These are phyloP conservation scores for Cochlearia excelsa DNA, from an alignment of 345 rosid species.

Conservation along the genomic window DNA sequence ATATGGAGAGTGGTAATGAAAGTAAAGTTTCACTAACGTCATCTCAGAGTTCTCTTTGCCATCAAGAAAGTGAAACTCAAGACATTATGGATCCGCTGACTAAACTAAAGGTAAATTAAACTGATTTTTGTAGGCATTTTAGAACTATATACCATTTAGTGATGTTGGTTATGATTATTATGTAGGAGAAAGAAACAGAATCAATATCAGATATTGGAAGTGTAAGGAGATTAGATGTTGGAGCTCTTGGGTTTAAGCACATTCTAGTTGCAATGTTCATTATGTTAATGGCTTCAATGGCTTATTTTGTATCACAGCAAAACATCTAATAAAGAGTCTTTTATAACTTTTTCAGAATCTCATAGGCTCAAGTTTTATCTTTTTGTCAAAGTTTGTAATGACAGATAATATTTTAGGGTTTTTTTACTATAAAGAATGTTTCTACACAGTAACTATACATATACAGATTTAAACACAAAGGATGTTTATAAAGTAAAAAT, in stretches of 20 bases:
- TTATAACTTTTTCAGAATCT: background rate
- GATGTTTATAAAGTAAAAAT: too few relatives aligned
- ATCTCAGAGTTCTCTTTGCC: background rate
- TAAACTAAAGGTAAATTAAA: conserved; percentile 26
- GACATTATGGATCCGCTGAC: conserved; percentile 27
- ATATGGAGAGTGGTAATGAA: conserved; percentile 27
- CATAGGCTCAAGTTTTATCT: conserved; percentile 22
- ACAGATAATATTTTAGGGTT: too few relatives aligned
- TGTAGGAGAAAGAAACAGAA: conserved; percentile 32
- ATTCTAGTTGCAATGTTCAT: conserved; percentile 39
- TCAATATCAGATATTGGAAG: conserved; percentile 30
- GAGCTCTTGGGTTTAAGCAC: conserved; percentile 50
- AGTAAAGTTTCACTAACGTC: conserved; percentile 20
- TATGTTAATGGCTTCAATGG: conserved; percentile 32
- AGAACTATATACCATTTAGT: conserved; percentile 11
- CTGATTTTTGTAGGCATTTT: background rate
- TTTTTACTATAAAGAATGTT: too few relatives aligned
- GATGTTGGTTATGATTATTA: conserved; percentile 25
- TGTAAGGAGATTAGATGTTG: conserved; percentile 58
- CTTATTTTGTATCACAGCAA: conserved; percentile 36
- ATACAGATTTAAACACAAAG: too few relatives aligned
- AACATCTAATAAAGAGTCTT: conserved; percentile 6
- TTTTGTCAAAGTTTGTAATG: background rate
- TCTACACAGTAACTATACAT: too few relatives aligned
- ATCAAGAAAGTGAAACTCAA: conserved; percentile 29